These are phyloP conservation scores for Boletus reticuloceps DNA, from an alignment of 768 basidiomycete genomes.

Conservation along the genomic window DNA sequence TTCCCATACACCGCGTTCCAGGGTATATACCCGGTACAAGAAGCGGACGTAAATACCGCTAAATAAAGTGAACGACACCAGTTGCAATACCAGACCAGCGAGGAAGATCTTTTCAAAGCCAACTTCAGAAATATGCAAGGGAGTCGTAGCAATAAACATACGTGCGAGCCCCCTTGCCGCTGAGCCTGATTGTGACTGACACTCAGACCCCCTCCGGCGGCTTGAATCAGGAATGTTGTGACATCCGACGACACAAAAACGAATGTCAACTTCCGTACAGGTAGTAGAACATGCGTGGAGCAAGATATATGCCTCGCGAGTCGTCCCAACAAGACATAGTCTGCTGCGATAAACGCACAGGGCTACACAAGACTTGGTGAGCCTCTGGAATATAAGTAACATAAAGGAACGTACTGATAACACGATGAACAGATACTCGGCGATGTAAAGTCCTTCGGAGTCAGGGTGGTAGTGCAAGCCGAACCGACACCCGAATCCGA, in stretches of 20 bases:
- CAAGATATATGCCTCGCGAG: constrained; percentile 50
- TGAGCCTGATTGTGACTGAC: constrained; percentile 1
- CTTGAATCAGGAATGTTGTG: constrained; percentile 66
- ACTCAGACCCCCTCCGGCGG: constrained; percentile 15
- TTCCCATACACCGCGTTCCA: constrained; percentile 35
- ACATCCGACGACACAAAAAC: constrained; percentile 64
- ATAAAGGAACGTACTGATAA: constrained; percentile 39
- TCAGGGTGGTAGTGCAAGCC: constrained; percentile 53
- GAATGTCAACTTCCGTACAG: constrained; percentile 47
- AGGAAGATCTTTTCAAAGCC: constrained; percentile 51
- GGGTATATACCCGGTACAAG: constrained; percentile 44
- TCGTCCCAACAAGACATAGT: constrained; percentile 65
- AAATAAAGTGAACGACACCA: constrained; percentile 52
- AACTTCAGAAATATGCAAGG: constrained; percentile 30
- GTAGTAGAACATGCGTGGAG: constrained; percentile 48
- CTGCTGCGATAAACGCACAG: constrained; percentile 71
- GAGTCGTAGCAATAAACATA: constrained; percentile 20
- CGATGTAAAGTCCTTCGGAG: constrained; percentile 50
- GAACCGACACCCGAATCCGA: constrained; percentile 57
- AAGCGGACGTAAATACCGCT: constrained; percentile 46
- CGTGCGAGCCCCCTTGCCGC: constrained; percentile 34
- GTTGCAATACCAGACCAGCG: constrained; percentile 53
- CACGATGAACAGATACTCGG: constrained; percentile 58
- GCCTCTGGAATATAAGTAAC: constrained; percentile 4
- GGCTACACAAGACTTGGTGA: constrained; percentile 38